Base-by-base conservation (phyloP, 148 eudicot species). In the Cornus florida region DNA sequence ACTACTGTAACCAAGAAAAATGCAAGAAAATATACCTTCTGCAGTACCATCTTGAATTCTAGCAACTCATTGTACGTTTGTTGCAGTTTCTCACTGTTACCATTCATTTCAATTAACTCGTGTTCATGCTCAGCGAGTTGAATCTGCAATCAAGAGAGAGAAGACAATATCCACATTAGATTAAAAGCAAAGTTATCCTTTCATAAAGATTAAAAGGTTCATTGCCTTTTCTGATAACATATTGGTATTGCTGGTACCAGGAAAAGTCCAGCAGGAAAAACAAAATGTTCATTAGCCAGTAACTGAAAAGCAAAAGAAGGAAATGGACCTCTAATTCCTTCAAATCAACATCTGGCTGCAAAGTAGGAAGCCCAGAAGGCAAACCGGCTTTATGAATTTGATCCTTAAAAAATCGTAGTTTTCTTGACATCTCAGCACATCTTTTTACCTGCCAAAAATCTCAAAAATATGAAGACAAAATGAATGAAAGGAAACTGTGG, bases 351-450 rank as follows among this genome's bases (percentile, higher is more conserved):
- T 90, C 90, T 41, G 91, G 88, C 80, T 91, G 95, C 84, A 83
- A 68, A 81, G 86, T 86, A 81, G 97, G 91, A 82, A 70, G 86
- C 74, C 86, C 87, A 83, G 99, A 76, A 81, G 88, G 66, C 19
- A 66, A 73, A 71, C 97, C 95, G 73, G 98, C 95, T 85, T 92
- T 96, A 69, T 84, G 89, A 78, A 96, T 94, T 87, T 96, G 99
- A 80, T 96, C 99, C 86, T 96, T 96, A 78, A 91, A 88, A 90
- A 94, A 96, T 8, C 97, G 90, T 83, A 96, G 86, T 79, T 91
- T 96, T 86, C 99, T 88, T 80, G 97, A 94, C 99, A 96, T 96
- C 88, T 96, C 99, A 57, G 98, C 99, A 82, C 99, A 96, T 80
- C 98, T 87, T 89, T 96, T 96, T 67, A 96, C 99, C 99, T 96